These are phyloP conservation scores for Mallotus japonicus DNA, from an alignment of 441 rosid genomes.

Conservation along the genomic window DNA sequence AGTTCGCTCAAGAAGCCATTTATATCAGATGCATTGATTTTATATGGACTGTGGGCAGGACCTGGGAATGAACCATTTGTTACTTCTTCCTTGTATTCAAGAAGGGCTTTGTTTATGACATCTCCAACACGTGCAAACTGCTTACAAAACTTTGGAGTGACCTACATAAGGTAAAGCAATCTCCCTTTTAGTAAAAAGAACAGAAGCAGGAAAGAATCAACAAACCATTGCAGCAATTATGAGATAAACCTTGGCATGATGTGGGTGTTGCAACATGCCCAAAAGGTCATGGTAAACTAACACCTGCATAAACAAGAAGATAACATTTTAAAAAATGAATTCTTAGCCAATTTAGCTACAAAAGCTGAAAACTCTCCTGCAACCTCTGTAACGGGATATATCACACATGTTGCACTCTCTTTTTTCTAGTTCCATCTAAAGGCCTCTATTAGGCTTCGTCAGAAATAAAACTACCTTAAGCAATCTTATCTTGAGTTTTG, in stretches of 20 bases:
- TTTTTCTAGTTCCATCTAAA: neutral
- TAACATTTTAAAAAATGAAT: neutral
- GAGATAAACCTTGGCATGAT: slow-evolving; percentile 78
- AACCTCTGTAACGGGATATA: neutral
- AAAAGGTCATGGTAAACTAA: slow-evolving; percentile 86
- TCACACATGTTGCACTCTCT: neutral
- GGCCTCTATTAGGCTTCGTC: neutral
- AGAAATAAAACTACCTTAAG: neutral
- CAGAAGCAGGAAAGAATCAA: neutral
- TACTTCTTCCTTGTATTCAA: slow-evolving; percentile 80
- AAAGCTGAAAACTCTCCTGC: neutral
- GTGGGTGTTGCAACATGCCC: slow-evolving; percentile 95
- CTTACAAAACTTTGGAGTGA: slow-evolving; percentile 94
- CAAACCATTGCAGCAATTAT: neutral
- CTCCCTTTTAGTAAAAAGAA: slow-evolving; percentile 12
- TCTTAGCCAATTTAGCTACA: too few relatives aligned
- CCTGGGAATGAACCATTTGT: slow-evolving; percentile 65
- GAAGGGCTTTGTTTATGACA: slow-evolving; percentile 62
- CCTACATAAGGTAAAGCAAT: slow-evolving; percentile 40
- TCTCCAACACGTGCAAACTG: slow-evolving; percentile 73
- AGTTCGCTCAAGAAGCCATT: slow-evolving; percentile 59
- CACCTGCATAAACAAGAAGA: slow-evolving; percentile 42
- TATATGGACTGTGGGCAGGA: slow-evolving; percentile 72
- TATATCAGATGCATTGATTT: slow-evolving; percentile 50
- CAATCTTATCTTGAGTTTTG: neutral